phyloP scores from a whole-genome alignment of 176 grass and related monocot genomes.

The Hordeum vulgare region MorexV3_pseudomolecules_assembly NC_058519.1:650763209-650763708 shows the following conservation, averaged over 20 bases:
- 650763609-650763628: background rate
- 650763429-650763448: slow-evolving; percentile 37
- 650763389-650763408: slow-evolving; percentile 71
- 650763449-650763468: background rate
- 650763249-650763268: no score
- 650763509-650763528: background rate
- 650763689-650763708: background rate
- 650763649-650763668: background rate
- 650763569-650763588: background rate
- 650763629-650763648: background rate
- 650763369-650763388: slow-evolving; percentile 55
- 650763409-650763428: slow-evolving; percentile 91
- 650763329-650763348: slow-evolving; percentile 43
- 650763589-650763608: background rate
- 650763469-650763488: background rate
- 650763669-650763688: background rate
- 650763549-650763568: background rate
- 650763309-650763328: slow-evolving; percentile 24
- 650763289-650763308: background rate
- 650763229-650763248: no score
- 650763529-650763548: background rate
- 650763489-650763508: background rate
- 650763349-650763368: slow-evolving; percentile 39
- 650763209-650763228: no score
- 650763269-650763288: background rate